Evolutionary conservation across 2,329 filamentous ascomycete species (phyloP).

Genomic region (Ophiostoma sp.): DNA sequence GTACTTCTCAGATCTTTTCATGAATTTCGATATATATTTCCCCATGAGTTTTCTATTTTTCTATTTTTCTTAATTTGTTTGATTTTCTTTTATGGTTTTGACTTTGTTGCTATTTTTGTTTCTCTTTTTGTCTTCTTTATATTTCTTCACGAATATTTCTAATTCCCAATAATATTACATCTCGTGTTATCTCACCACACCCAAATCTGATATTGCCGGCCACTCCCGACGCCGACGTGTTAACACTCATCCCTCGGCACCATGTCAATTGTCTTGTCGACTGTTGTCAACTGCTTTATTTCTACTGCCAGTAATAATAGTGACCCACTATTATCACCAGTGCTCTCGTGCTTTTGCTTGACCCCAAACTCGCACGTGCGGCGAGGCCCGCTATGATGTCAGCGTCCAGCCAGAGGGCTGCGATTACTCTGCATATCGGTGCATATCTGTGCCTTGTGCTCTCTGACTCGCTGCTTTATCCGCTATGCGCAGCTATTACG

Average conservation of each 20-base stretch:
- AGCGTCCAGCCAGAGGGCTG: slow-evolving; percentile 20
- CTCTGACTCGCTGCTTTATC: slow-evolving; percentile 17
- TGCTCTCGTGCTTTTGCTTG: neutral
- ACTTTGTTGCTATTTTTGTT: too few relatives aligned
- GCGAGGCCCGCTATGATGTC: slow-evolving; percentile 21
- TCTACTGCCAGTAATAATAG: neutral
- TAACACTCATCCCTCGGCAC: neutral
- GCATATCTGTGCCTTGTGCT: slow-evolving; percentile 8
- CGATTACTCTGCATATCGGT: slow-evolving; percentile 18
- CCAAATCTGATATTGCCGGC: neutral
- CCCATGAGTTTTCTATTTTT: too few relatives aligned
- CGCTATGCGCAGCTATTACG: slow-evolving; percentile 38
- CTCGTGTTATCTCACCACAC: too few relatives aligned
- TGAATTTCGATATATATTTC: too few relatives aligned
- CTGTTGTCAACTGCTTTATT: neutral
- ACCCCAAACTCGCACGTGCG: slow-evolving; percentile 15
- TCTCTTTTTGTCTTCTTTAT: too few relatives aligned
- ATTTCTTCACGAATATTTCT: too few relatives aligned
- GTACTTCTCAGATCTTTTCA: too few relatives aligned
- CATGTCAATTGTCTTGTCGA: neutral
- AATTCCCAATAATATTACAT: too few relatives aligned
- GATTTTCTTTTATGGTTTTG: too few relatives aligned
- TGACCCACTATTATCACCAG: neutral
- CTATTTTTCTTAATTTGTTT: too few relatives aligned
- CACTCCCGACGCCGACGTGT: neutral